Evolutionary conservation across 2,329 filamentous ascomycete genomes (phyloP).

Genomic region (Penicillium sp.): DNA sequence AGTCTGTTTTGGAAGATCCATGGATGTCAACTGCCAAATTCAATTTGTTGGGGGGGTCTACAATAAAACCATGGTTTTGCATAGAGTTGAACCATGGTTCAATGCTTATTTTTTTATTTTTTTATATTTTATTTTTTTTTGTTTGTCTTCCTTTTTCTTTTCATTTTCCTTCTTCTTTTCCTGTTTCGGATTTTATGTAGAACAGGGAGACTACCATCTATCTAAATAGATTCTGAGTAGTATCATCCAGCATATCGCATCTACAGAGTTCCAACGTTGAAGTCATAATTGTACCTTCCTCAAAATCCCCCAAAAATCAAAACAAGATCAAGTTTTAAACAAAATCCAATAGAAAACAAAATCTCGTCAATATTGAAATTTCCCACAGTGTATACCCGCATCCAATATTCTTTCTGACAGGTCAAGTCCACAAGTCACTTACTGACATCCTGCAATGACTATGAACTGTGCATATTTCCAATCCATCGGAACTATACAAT

Average conservation of each 20-base stretch:
- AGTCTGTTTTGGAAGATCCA: not conserved
- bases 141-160: too few relatives aligned
- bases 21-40: not conserved
- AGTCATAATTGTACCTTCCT: not conserved
- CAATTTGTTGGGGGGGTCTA: not conserved
- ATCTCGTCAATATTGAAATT: conserved; percentile 11
- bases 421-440: conserved; percentile 3
- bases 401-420: conserved; percentile 4
- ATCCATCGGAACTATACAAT: not conserved
- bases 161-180: not conserved
- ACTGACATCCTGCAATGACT: not conserved
- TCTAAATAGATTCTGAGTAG: too few relatives aligned
- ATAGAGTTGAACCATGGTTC: not conserved
- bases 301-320: too few relatives aligned
- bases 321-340: not conserved
- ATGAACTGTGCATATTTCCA: not conserved
- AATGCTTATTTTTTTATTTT: not conserved
- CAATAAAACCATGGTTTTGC: not conserved
- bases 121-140: not conserved
- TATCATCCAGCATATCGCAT: not conserved
- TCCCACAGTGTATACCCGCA: conserved; percentile 1
- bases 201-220: not conserved
- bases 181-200: not conserved
- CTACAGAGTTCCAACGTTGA: not conserved
- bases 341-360: not conserved